Conservation (phyloP, 306 rosid genomes). For the Lablab purpureus region DNA sequence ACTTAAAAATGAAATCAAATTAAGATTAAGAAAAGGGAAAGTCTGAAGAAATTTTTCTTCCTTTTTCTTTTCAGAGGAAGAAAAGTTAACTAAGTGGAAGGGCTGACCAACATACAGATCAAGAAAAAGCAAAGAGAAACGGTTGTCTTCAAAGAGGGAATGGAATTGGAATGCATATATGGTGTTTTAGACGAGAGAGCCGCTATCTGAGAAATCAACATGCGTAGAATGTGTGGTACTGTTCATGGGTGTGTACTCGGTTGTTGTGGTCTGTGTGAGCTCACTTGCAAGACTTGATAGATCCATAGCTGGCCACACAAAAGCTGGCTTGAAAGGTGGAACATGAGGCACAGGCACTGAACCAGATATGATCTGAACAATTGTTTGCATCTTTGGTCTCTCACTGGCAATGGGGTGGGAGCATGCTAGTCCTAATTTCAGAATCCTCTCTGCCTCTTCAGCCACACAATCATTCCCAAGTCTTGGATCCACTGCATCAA, state of each 20-base stretch:
- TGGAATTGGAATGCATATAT: not conserved
- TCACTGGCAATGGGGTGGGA: conserved; percentile 72
- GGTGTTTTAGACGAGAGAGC: conserved; percentile 36
- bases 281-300: conserved; percentile 45
- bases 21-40: not conserved
- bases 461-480: conserved; percentile 55
- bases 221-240: conserved; percentile 40
- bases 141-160: not conserved
- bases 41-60: conserved; percentile 18
- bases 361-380: conserved; percentile 72
- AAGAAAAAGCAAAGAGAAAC: not conserved
- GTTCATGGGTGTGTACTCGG: conserved; percentile 39
- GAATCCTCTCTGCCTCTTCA: conserved; percentile 68
- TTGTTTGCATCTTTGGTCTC: conserved; percentile 67
- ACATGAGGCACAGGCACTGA: conserved; percentile 64
- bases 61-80: not conserved
- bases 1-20: conserved; percentile 37
- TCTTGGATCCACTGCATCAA: conserved; percentile 63
- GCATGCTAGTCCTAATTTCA: conserved; percentile 73
- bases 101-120: conserved; percentile 5
- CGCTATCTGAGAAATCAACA: conserved; percentile 32
- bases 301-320: conserved; percentile 75
- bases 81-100: conserved; percentile 16
- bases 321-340: conserved; percentile 72
- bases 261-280: conserved; percentile 23